These are phyloP conservation scores for Babesia ovis DNA, from an alignment of 169 alveolate species.

Conservation along the genomic window DNA sequence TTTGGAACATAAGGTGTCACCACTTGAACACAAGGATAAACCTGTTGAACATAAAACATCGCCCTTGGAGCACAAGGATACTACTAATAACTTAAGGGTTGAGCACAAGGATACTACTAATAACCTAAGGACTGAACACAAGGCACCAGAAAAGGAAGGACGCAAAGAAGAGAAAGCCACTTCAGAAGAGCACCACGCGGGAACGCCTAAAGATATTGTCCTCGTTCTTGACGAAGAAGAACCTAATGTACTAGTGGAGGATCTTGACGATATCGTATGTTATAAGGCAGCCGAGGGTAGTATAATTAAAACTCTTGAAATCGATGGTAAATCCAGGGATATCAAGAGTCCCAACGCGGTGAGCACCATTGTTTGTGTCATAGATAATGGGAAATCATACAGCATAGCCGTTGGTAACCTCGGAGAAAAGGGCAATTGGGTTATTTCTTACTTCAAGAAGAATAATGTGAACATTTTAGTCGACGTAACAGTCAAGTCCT, in stretches of 20 bases:
- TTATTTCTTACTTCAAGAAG: background rate
- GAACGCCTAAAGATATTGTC: background rate
- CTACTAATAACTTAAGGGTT: too few relatives aligned
- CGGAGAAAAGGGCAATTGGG: slow-evolving; percentile 9
- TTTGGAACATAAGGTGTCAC: too few relatives aligned
- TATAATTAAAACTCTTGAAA: background rate
- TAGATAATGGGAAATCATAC: background rate
- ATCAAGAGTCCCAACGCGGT: background rate
- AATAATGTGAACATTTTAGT: slow-evolving; percentile 1
- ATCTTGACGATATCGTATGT: slow-evolving; percentile 8
- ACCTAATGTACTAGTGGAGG: background rate
- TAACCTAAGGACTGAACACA: too few relatives aligned
- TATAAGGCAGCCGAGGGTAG: slow-evolving; percentile 19
- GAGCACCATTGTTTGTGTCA: slow-evolving; percentile 8
- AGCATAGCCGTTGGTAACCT: slow-evolving; percentile 12
- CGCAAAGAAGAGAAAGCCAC: background rate
- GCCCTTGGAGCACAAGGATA: too few relatives aligned
- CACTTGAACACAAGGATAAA: too few relatives aligned
- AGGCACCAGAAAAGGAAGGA: background rate
- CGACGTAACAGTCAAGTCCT: background rate
- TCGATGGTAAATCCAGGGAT: slow-evolving; percentile 12
- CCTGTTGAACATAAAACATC: too few relatives aligned
- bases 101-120: too few relatives aligned
- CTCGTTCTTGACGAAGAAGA: background rate
- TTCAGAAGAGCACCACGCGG: background rate